phyloP scores from a whole-genome alignment of 495 filamentous ascomycete genomes.

The Penicillium daleae region DNA sequence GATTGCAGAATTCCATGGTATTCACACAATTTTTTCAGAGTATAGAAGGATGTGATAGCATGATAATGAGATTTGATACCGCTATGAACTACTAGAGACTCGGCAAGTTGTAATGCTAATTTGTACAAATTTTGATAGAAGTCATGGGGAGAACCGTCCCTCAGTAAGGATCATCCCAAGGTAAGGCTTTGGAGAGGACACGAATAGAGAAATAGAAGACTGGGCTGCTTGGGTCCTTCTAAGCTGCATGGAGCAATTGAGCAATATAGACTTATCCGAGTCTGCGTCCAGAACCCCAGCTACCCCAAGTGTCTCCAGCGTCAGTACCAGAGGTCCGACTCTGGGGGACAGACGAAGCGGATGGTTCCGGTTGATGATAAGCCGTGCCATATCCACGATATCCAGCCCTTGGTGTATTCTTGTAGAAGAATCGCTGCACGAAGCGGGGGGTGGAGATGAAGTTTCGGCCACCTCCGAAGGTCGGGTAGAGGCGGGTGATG shows the following conservation, averaged over 20 bases:
- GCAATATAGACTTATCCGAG: conserved; percentile 55
- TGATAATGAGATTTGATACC: not conserved
- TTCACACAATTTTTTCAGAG: not conserved
- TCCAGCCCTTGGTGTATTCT: conserved; percentile 34
- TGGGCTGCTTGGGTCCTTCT: not conserved
- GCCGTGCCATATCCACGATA: conserved; percentile 65
- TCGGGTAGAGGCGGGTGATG: conserved; percentile 77
- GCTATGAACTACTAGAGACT: not conserved
- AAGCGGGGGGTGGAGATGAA: conserved; percentile 69
- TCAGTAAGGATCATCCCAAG: not conserved
- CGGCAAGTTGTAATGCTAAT: not conserved
- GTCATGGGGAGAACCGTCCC: not conserved
- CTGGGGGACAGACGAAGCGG: conserved; percentile 32
- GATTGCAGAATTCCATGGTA: not conserved
- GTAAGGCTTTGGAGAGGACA: not conserved
- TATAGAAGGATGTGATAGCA: not conserved
- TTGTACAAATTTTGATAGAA: not conserved
- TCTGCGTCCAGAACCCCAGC: conserved; percentile 67
- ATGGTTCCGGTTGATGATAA: conserved; percentile 32
- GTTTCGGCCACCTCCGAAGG: conserved; percentile 78
- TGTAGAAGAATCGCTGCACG: conserved; percentile 63
- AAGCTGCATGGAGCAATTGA: not conserved
- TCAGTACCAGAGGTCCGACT: conserved; percentile 38
- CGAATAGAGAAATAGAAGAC: not conserved
- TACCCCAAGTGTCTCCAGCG: conserved; percentile 60